Percentiles rank a stretch among this genome's conserved stretches.
phyloP scores from a whole-genome alignment of 441 rosid species.

The Jatropha multifida region DNA sequence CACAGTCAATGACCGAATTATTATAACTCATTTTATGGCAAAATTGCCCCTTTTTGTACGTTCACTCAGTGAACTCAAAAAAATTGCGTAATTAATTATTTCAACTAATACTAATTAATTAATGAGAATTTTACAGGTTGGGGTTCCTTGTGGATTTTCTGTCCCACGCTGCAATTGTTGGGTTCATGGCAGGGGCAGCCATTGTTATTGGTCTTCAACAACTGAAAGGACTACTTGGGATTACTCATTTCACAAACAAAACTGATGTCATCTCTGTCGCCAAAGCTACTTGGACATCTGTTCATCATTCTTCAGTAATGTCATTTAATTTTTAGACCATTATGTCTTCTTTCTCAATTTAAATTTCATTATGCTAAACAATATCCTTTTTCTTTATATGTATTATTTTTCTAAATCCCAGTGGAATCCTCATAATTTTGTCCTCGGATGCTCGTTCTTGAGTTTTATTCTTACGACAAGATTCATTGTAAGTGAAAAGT shows the following conservation, averaged over 20 bases:
- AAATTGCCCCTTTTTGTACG: too few species aligned
- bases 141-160: conserved; percentile 92
- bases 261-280: conserved; percentile 78
- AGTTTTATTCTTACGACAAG: conserved; percentile 64
- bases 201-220: conserved; percentile 93
- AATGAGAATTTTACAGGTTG: conserved; percentile 34
- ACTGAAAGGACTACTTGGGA: conserved; percentile 77
- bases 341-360: neutral
- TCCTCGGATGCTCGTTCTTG: conserved; percentile 60
- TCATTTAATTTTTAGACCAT: neutral
- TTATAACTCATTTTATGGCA: too few species aligned
- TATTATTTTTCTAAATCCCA: conserved; percentile 17
- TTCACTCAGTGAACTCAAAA: too few species aligned
- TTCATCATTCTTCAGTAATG: conserved; percentile 59
- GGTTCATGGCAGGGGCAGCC: conserved; percentile 93
- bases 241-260: conserved; percentile 66
- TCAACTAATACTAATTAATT: neutral
- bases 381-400: neutral
- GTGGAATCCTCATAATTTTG: conserved; percentile 64
- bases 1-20: too few species aligned
- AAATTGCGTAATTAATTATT: too few species aligned
- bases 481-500: conserved; percentile 49
- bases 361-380: neutral
- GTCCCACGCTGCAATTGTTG: conserved; percentile 85
- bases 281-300: conserved; percentile 59